Conservation (phyloP, 2,329 filamentous ascomycete species). For the Claviceps quebecensis region DNA sequence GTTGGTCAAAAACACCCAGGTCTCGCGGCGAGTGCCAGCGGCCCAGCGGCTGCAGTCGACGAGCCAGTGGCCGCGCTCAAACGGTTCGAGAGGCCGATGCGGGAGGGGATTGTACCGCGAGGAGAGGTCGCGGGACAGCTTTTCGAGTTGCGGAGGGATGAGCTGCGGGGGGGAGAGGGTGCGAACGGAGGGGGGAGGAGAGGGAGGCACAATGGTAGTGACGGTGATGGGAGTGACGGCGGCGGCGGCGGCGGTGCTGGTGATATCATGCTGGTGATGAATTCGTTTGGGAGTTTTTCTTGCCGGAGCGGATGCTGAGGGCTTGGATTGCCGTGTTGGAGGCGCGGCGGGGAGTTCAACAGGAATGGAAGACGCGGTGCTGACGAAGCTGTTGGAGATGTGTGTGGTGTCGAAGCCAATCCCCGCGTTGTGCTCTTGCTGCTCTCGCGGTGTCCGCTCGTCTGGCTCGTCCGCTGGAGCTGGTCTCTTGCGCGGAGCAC, state of each 20-base stretch:
- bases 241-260: conserved; percentile 1
- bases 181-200: conserved; percentile 33
- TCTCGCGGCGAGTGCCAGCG: conserved; percentile 28
- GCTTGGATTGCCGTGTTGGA: conserved; percentile 1
- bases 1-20: conserved; percentile 49
- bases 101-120: conserved; percentile 37
- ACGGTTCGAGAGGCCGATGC: conserved; percentile 24
- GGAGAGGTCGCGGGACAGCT: conserved; percentile 32
- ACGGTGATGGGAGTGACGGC: not conserved
- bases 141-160: conserved; percentile 42
- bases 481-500: not conserved
- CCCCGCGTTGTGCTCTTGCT: not conserved
- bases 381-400: conserved; percentile 18
- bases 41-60: conserved; percentile 46
- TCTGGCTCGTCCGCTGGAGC: not conserved
- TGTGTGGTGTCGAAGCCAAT: conserved; percentile 17
- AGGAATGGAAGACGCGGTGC: conserved; percentile 9
- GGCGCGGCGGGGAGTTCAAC: conserved; percentile 1
- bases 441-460: not conserved
- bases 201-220: conserved; percentile 36
- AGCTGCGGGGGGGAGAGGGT: conserved; percentile 35
- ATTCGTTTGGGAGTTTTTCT: conserved; percentile 14
- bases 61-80: conserved; percentile 70
- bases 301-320: conserved; percentile 17
- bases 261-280: conserved; percentile 4